phyloP scores from a whole-genome alignment of 169 alveolate species.

The Eimeria brunetti region DNA sequence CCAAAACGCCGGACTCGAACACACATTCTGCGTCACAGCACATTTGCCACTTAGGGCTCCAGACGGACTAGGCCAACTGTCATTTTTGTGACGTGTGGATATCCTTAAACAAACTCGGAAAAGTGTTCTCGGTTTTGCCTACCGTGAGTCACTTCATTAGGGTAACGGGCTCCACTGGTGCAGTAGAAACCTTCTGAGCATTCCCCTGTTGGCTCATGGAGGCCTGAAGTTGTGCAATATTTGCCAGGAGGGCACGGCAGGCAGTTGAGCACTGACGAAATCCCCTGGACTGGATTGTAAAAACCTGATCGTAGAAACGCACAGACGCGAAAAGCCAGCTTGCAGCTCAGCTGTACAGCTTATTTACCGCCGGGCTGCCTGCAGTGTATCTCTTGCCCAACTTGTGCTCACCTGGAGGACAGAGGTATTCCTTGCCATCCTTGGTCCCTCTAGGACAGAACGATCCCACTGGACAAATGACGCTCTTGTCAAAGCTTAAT shows the following conservation, averaged over 20 bases:
- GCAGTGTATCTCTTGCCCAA: neutral
- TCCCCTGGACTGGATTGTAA: constrained; percentile 32
- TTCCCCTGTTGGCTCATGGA: neutral
- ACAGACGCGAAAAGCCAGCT: neutral
- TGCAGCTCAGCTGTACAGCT: neutral
- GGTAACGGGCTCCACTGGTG: constrained; percentile 36
- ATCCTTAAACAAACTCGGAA: neutral
- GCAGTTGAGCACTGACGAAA: constrained; percentile 20
- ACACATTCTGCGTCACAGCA: constrained; percentile 1
- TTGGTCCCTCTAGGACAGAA: constrained; percentile 86
- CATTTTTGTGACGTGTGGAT: neutral
- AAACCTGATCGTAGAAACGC: neutral
- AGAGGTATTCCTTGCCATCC: constrained; percentile 18
- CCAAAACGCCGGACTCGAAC: constrained; percentile 49
- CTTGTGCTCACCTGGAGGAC: constrained; percentile 73
- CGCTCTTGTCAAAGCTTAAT: neutral
- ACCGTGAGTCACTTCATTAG: constrained; percentile 39
- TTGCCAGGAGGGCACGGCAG: constrained; percentile 52
- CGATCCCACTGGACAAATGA: constrained; percentile 84
- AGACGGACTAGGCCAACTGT: neutral
- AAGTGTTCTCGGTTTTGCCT: neutral
- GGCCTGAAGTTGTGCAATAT: constrained; percentile 21
- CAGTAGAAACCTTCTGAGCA: constrained; percentile 46
- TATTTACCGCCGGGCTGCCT: neutral
- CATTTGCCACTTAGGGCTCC: neutral